Conservation (phyloP, 1,139 yeast genomes). For the Kodamaea plutei region DNA sequence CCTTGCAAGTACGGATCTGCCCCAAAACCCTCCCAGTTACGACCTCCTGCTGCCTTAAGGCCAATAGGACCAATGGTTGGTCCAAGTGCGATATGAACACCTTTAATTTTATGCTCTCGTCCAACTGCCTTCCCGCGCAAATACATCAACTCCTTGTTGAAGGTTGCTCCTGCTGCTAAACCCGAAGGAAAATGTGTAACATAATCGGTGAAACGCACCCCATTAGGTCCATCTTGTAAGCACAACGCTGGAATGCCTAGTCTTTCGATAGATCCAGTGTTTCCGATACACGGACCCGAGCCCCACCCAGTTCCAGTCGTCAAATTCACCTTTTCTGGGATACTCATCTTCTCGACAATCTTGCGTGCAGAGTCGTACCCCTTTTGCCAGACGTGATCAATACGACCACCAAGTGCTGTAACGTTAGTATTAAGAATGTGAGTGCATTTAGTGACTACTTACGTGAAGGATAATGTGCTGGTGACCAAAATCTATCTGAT, state of each 20-base stretch:
- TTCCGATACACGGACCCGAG: constrained; percentile 61
- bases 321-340: constrained; percentile 56
- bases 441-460: constrained; percentile 15
- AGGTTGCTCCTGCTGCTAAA: no score
- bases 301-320: constrained; percentile 70
- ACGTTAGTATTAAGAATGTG: constrained; percentile 6
- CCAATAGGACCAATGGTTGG: no score
- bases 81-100: no score
- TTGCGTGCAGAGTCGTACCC: constrained; percentile 56
- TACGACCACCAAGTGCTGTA: constrained; percentile 39
- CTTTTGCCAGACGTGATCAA: constrained; percentile 48
- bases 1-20: no score
- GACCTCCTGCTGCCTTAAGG: no score
- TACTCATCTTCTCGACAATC: constrained; percentile 50
- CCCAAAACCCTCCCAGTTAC: no score
- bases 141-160: no score
- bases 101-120: no score
- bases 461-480: constrained; percentile 37
- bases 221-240: no score
- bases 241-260: constrained; percentile 56
- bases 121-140: no score
- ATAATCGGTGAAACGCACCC: no score
- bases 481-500: constrained; percentile 24
- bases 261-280: constrained; percentile 57
- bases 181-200: no score